Base-by-base conservation (phyloP, 2,329 filamentous ascomycete genomes). In the Knoxdaviesia proteae region DNA sequence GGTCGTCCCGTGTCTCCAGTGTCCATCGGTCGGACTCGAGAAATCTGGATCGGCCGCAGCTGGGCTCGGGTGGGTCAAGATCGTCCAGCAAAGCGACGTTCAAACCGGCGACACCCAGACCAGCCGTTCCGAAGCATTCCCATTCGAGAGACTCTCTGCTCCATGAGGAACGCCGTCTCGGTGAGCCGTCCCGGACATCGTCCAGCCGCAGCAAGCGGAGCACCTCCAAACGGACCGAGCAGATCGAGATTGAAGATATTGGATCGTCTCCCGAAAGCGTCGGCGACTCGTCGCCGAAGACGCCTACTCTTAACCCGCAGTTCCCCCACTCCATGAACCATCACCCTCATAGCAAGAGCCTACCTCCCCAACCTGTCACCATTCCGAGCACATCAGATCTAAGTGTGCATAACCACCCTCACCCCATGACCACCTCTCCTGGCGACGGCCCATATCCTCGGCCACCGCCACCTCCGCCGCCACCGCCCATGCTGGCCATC, bases 401-500 rank as follows among this genome's bases (percentile, higher is more conserved):
- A 20, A 3, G 20, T 20, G 20, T 41, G 51, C 53, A 42, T 30
- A 37, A 32, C 6, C 35, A 36, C 59, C 58, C 32, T 51, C 49
- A 44, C 57, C 54, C 32, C 34, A 38, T 32, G 9, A 8, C 41
- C 30, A 34, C 36, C 35, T 34, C n/a, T 39, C 32, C 38, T 31
- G 31, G 52, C 37, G 51, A 52, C 42, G 47, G 52, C 38, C 57
- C 56, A 1, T 57, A 61, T 4, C 61, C 68, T 4, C 61, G 61
- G 2, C 63, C 64, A 0, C 68, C 67, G 0, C 67, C 71, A 0
- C 65, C 71, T 1, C 71, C 84, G 1, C 84, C 83, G 0, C 84
- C 86, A 0, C 86, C 81, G 2, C 80, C 84, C 1, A 77, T 80
- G 1, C 71, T 84, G 6, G 71, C 76, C 49, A 63, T 77, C 42